These are phyloP conservation scores for Phytophthora nicotianae DNA, from an alignment of 352 stramenopile genomes.

Conservation along the genomic window DNA sequence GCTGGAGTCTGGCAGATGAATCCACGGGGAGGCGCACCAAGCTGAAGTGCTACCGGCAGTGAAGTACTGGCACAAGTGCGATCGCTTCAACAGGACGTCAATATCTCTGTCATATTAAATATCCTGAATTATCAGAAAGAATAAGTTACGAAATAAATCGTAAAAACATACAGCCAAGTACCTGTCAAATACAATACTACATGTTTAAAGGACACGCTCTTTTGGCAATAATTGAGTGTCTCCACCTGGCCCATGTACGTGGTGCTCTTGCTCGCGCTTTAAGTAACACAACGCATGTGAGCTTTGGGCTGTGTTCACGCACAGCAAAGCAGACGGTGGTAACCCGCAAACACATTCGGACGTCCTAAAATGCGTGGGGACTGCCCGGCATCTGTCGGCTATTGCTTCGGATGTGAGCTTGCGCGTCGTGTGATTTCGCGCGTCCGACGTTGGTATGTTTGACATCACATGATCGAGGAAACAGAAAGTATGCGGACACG, in stretches of 20 bases:
- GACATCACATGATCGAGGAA: slow-evolving; percentile 18
- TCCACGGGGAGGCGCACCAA: background rate
- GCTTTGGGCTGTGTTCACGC: too few species aligned
- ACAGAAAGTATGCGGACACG: slow-evolving; percentile 19
- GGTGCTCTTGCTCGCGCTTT: too few species aligned
- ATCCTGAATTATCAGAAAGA: background rate
- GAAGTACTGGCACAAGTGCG: background rate
- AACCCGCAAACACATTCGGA: slow-evolving; percentile 1
- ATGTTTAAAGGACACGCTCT: too few species aligned
- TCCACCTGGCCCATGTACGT: too few species aligned
- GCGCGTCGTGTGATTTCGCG: slow-evolving; percentile 28
- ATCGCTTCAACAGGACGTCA: background rate
- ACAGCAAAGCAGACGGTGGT: background rate
- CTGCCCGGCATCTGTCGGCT: slow-evolving; percentile 16
- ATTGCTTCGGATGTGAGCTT: slow-evolving; percentile 19
- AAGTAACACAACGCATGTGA: too few species aligned
- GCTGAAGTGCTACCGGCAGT: too few species aligned
- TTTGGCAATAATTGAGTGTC: slow-evolving; percentile 3
- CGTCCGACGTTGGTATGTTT: slow-evolving; percentile 25
- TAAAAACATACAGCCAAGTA: background rate
- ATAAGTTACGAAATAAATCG: background rate
- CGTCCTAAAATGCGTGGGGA: slow-evolving; percentile 17
- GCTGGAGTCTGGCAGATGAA: slow-evolving; percentile 6
- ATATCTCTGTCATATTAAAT: slow-evolving; percentile 1
- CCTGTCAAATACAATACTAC: slow-evolving; percentile 1